These are phyloP conservation scores for Pseudonitzschia multiseries DNA, from an alignment of 108 stramenopile species.

Conservation along the genomic window DNA sequence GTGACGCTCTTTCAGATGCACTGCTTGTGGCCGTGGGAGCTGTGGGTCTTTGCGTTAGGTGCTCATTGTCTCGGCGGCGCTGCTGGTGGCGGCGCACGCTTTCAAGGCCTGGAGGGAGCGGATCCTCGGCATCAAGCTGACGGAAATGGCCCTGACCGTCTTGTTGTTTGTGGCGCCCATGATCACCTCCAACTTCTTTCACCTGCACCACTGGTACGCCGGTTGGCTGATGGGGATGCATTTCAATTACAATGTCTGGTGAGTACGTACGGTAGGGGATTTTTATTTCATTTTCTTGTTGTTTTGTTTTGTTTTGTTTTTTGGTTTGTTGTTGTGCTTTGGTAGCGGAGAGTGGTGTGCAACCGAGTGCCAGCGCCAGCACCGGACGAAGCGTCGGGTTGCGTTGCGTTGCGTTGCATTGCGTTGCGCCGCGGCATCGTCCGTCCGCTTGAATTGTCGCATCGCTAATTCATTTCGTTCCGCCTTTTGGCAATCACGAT, in stretches of 20 bases:
- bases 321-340: no score
- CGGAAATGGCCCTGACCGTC: constrained; percentile 43
- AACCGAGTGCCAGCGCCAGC: no score
- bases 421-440: no score
- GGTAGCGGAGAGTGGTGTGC: no score
- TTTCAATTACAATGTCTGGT: constrained; percentile 35
- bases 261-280: background rate
- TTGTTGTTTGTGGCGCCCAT: constrained; percentile 47
- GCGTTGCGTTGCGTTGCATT: no score
- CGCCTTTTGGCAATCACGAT: no score
- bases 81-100: constrained; percentile 34
- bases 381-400: no score
- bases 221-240: constrained; percentile 65
- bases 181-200: constrained; percentile 51
- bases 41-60: constrained; percentile 58
- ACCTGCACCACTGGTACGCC: constrained; percentile 76
- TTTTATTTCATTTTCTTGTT: no score
- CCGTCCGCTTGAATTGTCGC: no score
- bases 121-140: constrained; percentile 40
- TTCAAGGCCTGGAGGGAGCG: constrained; percentile 32
- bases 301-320: constrained; percentile 13
- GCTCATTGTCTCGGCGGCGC: constrained; percentile 38
- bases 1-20: constrained; percentile 68
- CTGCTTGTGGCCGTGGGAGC: constrained; percentile 65
- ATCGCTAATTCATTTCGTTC: no score